These are phyloP conservation scores for Discostella pseudostelligera DNA, from an alignment of 108 stramenopile species.

Conservation along the genomic window DNA sequence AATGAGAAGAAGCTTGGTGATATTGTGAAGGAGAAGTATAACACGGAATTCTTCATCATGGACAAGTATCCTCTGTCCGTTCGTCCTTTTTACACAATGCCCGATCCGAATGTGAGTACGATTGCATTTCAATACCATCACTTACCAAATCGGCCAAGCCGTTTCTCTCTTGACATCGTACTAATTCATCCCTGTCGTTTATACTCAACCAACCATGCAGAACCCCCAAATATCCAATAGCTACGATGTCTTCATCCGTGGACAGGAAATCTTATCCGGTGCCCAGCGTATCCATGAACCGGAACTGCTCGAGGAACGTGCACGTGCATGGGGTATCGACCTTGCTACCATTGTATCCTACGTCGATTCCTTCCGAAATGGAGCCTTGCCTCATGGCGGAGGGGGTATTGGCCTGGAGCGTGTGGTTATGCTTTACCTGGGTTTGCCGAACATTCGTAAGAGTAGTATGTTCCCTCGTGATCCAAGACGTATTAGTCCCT, in stretches of 20 bases:
- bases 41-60: constrained; percentile 99
- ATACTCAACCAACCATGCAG: constrained; percentile 5
- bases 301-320: constrained; percentile 88
- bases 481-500: constrained; percentile 94
- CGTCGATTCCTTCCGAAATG: constrained; percentile 96
- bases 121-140: not conserved
- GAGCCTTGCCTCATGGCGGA: constrained; percentile 95
- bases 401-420: constrained; percentile 99
- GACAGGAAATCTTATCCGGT: constrained; percentile 98
- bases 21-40: constrained; percentile 95
- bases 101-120: constrained; percentile 79
- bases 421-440: constrained; percentile 99
- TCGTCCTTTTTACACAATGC: constrained; percentile 99
- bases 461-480: constrained; percentile 98
- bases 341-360: constrained; percentile 86
- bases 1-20: constrained; percentile 98
- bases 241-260: constrained; percentile 99
- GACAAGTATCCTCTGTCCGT: constrained; percentile 98
- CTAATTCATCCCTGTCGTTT: constrained; percentile 4
- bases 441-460: constrained; percentile 97
- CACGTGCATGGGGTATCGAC: constrained; percentile 89
- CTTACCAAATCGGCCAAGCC: not conserved
- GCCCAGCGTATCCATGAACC: constrained; percentile 99
- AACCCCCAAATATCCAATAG: constrained; percentile 92
- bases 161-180: not conserved